These are phyloP conservation scores for Cladophialophora immunda DNA, from an alignment of 2,329 filamentous ascomycete species.

Conservation along the genomic window DNA sequence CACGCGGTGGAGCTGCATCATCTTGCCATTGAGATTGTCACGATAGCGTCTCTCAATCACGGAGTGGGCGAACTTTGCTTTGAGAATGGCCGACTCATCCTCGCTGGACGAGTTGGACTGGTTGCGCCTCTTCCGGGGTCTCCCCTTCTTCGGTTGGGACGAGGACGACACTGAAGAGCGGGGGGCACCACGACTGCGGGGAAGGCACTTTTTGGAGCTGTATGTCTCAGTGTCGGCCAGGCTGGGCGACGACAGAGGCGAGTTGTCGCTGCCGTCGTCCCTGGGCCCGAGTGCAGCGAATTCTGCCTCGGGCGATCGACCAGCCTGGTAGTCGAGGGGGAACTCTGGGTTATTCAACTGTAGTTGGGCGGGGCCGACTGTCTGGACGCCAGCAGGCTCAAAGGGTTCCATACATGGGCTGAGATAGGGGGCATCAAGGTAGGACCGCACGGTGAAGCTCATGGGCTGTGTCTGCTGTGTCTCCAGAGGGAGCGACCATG, in stretches of 20 bases:
- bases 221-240: background rate
- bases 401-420: constrained; percentile 13
- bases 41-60: constrained; percentile 36
- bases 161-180: background rate
- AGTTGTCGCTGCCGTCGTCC: background rate
- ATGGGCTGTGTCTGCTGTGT: background rate
- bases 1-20: constrained; percentile 31
- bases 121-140: constrained; percentile 4
- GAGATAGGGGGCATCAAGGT: constrained; percentile 5
- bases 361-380: background rate
- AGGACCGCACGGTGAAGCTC: background rate
- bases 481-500: background rate
- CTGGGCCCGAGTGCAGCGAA: background rate
- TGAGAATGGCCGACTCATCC: constrained; percentile 19
- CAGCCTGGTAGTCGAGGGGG: background rate
- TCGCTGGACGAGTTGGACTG: constrained; percentile 9
- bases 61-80: constrained; percentile 31
- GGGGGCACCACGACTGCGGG: background rate
- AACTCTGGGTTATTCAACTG: background rate
- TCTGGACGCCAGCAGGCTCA: constrained; percentile 8
- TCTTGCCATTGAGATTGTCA: constrained; percentile 37
- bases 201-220: background rate
- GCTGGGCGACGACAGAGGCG: constrained; percentile 9
- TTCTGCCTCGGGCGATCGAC: background rate
- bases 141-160: constrained; percentile 1